A percentile compares a stretch with the other conserved stretches of the same genome.
phyloP scores from a whole-genome alignment of 179 eudicot species.

The Carnegiea gigantea region DNA sequence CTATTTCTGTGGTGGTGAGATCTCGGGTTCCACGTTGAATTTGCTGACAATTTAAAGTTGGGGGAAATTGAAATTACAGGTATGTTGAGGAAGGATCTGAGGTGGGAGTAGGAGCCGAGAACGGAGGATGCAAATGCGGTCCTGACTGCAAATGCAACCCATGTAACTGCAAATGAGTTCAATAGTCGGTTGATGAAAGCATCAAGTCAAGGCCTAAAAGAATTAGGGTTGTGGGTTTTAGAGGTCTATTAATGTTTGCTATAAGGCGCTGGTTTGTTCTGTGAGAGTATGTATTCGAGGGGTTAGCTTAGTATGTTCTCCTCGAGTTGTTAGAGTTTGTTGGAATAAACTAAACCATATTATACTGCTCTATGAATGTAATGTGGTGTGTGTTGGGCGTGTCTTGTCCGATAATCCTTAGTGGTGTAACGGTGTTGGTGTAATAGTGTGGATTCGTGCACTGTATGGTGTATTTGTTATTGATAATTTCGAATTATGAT shows the following conservation, averaged over 20 bases:
- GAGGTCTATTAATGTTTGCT: neutral
- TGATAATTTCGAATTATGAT: too few relatives aligned
- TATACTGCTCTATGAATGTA: too few relatives aligned
- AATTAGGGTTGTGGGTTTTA: neutral
- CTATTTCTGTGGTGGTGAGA: neutral
- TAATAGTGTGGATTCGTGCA: too few relatives aligned
- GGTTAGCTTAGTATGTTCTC: neutral
- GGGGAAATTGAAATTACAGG: slow-evolving; percentile 8
- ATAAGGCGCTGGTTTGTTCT: neutral
- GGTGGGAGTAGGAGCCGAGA: slow-evolving; percentile 46
- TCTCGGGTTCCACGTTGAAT: neutral
- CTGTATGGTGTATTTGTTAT: too few relatives aligned
- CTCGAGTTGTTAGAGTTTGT: neutral
- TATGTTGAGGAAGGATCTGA: slow-evolving; percentile 28
- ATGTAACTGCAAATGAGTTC: slow-evolving; percentile 55
- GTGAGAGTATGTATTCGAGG: neutral
- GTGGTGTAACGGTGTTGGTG: too few relatives aligned
- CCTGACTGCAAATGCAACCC: slow-evolving; percentile 63
- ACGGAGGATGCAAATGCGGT: slow-evolving; percentile 73
- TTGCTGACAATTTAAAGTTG: neutral
- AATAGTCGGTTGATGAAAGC: neutral
- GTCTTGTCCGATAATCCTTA: too few relatives aligned
- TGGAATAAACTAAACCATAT: neutral
- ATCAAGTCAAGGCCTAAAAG: neutral
- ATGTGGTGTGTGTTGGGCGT: neutral